phyloP scores from a whole-genome alignment of 345 rosid genomes.

The Punica granatum region DNA sequence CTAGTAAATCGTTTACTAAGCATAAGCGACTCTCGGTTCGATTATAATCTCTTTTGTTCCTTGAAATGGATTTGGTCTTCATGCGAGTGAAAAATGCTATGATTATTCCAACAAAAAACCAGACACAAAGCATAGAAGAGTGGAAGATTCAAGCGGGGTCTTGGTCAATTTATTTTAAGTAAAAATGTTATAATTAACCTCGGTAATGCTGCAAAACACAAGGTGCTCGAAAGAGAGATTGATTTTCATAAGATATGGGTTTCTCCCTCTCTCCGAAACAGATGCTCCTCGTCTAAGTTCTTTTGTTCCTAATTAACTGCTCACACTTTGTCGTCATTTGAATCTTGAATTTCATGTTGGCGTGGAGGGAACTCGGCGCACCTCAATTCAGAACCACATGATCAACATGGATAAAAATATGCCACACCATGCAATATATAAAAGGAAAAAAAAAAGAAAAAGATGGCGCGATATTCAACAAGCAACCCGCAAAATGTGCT shows the following conservation, averaged over 20 bases:
- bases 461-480: no score
- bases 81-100: no score
- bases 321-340: background rate
- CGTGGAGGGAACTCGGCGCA: background rate
- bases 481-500: no score
- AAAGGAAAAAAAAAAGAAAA: no score
- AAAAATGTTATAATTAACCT: background rate
- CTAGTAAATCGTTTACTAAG: no score
- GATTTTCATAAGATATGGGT: background rate
- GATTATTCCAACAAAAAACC: no score
- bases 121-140: background rate
- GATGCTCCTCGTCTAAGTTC: conserved; percentile 5
- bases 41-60: no score
- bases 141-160: background rate
- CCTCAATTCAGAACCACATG: background rate
- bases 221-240: background rate
- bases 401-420: background rate
- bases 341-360: background rate
- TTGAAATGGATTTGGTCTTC: no score
- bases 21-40: no score
- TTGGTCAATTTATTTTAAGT: background rate
- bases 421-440: background rate
- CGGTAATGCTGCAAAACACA: background rate
- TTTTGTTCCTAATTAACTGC: background rate
- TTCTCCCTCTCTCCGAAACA: background rate